Evolutionary conservation across 495 filamentous ascomycete species (phyloP), one percentile per base, ranked within the genome.

Genomic region (Neurospora terricola): DNA sequence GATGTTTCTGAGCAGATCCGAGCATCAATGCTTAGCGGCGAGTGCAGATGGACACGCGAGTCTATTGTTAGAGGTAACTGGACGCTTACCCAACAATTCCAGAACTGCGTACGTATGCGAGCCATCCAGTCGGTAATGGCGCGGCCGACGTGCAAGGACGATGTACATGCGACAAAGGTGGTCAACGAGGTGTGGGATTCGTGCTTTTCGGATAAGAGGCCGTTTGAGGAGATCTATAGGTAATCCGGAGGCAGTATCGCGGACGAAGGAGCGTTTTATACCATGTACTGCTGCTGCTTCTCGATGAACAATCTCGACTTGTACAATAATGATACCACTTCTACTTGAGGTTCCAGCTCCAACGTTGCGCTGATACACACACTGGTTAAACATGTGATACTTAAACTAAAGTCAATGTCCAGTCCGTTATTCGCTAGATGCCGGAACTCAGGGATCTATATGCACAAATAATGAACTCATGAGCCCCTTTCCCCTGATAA

Each of bases 181-280:
- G 93, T 99, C 70, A 96, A 97, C 82, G 91, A 97, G 82, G 96
- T 98, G 37, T 99, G 94, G 92, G 94, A 97, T 76, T 97, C 94
- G 76, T 98, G 96, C 82, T 98, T 97, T 78, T 83, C 88, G 40
- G 96, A 99, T 81, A 98, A 94, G 4, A 85, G 96, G 75, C 96
- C 96, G 11, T 99, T 99, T 82, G 93, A 98, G 81, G 94, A 97
- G 77, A 94, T 99, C 39, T 99, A 97, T 80, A 89, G 93, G 83
- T 99, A 82, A 91, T 37, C 42, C 18, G 0, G 54, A 34, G 54
- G 27, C 6, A 34, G 27, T 62, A 34, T 34, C 54, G 54, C 54
- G 12, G 54, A 62, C 34, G 54, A 27, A 62, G 12, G 54, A 23
- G 54, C 54, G 12, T 62, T 59, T 62, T 30, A 30, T 62, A 62